Evolutionary conservation across 768 basidiomycete genomes (phyloP), one percentile per base, ranked within the genome.

Genomic region (Boletus eberwhitei): DNA sequence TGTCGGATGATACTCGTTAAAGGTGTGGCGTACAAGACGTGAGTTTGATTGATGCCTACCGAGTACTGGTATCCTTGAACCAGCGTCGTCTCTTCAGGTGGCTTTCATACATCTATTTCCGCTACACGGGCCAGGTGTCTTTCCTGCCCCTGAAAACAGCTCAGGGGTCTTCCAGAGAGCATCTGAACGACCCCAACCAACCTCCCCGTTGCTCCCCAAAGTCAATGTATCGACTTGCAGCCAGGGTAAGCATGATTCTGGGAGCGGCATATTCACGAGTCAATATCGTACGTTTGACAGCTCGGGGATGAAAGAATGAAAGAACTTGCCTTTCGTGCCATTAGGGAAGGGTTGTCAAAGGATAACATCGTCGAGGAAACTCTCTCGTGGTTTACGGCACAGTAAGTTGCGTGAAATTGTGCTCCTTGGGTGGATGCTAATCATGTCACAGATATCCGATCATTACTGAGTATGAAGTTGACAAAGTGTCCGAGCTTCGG

Each of bases 181-280:
- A 14, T 5, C 21, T 14, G 3, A 39, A 37, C 8, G 31, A 16
- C n/a, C 19, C n/a, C 6, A 40, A 16, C 13, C 37, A 24, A 0
- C 41, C 53, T 21, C 58, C 61, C 5, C 1, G 44, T 19, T 73
- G 72, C 24, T 74, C 72, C 17, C 71, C 73, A 52, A 73, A 74
- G 62, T 73, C 72, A 11, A 73, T 74, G 73, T 74, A 71, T 59
- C 69, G 72, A 48, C 60, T 73, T 9, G 72, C 72, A 22, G 37
- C 14, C 17, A 59, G 31, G 21, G 71, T 73, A 49, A 56, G 64
- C 26, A 39, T 35, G 8, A 22, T 48, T 26, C 16, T 29, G 22
- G 22, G 32, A 34, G 40, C 4, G 32, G 24, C 29, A 36, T 19
- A 8, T 42, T 7, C 19, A 44, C 1, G 16, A 32, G 16, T 41